Conservation (phyloP, 1,139 yeast species). For the Suhomyces terraborum region DNA sequence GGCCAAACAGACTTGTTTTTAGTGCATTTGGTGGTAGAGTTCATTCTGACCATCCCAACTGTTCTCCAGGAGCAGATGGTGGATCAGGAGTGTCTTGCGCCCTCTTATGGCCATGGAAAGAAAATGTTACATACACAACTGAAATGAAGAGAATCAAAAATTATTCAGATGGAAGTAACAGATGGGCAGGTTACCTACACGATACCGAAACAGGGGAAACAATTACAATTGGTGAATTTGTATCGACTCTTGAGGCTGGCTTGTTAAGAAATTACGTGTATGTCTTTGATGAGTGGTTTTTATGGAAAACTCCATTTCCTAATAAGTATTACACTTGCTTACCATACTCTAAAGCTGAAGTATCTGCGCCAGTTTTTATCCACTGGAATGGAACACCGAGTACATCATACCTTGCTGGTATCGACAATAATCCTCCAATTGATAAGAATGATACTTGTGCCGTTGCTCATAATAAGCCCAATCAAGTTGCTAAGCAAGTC, state of each 20-base stretch:
- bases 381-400: too few relatives aligned
- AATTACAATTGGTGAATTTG: background rate
- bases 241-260: background rate
- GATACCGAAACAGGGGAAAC: background rate
- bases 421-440: too few relatives aligned
- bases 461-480: background rate
- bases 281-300: background rate
- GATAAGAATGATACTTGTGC: background rate
- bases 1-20: background rate
- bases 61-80: background rate
- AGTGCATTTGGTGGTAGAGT: background rate
- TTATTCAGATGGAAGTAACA: background rate
- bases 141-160: background rate
- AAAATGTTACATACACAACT: background rate
- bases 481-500: background rate
- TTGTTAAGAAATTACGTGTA: background rate
- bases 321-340: background rate
- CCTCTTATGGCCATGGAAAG: background rate
- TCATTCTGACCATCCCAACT: background rate
- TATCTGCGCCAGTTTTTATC: background rate
- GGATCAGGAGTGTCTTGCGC: background rate
- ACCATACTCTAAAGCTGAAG: background rate
- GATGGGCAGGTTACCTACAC: background rate
- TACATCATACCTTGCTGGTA: too few relatives aligned
- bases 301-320: background rate